Percentiles rank a stretch among this genome's conserved stretches.
These are phyloP conservation scores for Rickenella mellea DNA, from an alignment of 768 basidiomycete species.

Conservation along the genomic window DNA sequence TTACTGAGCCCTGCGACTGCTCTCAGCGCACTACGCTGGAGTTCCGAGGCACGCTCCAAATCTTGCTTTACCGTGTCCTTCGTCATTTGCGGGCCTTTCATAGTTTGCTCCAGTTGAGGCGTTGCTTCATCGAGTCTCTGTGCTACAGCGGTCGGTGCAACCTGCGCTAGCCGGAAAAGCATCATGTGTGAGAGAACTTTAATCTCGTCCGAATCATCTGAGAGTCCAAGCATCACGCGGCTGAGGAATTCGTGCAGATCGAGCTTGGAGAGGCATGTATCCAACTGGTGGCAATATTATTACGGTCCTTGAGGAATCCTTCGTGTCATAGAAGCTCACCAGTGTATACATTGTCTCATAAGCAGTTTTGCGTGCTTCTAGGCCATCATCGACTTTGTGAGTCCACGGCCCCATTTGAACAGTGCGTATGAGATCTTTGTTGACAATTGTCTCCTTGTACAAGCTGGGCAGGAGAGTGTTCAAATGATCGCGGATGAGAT, in stretches of 20 bases:
- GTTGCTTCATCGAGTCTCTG: conserved; percentile 80
- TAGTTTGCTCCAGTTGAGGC: conserved; percentile 75
- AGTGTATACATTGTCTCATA: conserved; percentile 96
- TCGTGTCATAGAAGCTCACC: conserved; percentile 34
- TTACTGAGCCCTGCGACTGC: conserved; percentile 83
- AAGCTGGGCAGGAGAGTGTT: conserved; percentile 65
- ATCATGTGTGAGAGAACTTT: conserved; percentile 96
- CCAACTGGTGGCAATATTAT: conserved; percentile 42
- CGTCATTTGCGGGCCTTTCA: conserved; percentile 80
- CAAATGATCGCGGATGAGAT: conserved; percentile 83
- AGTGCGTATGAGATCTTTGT: conserved; percentile 71
- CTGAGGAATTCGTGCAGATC: conserved; percentile 81
- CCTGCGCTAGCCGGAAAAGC: conserved; percentile 81
- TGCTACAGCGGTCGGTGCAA: conserved; percentile 75
- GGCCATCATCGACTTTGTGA: conserved; percentile 92
- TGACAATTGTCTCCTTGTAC: conserved; percentile 79
- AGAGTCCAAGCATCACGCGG: conserved; percentile 72
- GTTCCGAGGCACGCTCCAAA: conserved; percentile 76
- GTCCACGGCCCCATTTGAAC: conserved; percentile 98
- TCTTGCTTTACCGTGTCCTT: conserved; percentile 97
- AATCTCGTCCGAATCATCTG: conserved; percentile 91
- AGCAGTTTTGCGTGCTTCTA: conserved; percentile 93
- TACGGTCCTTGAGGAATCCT: background rate
- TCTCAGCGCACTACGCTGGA: conserved; percentile 83
- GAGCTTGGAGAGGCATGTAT: conserved; percentile 82